phyloP scores from a whole-genome alignment of 2,329 filamentous ascomycete genomes.

The Fusarium clavum region DNA sequence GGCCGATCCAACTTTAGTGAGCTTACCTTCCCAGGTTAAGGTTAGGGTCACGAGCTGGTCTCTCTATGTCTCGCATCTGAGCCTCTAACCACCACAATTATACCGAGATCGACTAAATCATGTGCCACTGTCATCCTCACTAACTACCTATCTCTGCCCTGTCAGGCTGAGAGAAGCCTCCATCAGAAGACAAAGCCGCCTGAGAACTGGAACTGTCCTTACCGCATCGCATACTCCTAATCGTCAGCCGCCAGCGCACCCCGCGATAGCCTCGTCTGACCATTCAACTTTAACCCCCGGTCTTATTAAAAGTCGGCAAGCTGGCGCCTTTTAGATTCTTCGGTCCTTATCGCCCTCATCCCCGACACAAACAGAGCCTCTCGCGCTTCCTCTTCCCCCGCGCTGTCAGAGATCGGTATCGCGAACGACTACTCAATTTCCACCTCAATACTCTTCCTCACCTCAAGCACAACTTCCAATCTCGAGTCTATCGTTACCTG shows the following conservation, averaged over 20 bases:
- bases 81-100: constrained; percentile 16
- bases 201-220: constrained; percentile 36
- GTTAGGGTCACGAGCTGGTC: constrained; percentile 39
- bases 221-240: constrained; percentile 6
- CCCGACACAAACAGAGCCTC: constrained; percentile 61
- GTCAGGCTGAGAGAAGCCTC: constrained; percentile 36
- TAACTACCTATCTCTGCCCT: constrained; percentile 31
- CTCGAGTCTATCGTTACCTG: constrained; percentile 80
- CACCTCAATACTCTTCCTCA: constrained; percentile 79
- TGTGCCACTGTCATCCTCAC: constrained; percentile 40
- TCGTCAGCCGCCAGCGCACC: constrained; percentile 27
- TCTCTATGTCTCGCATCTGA: constrained; percentile 27
- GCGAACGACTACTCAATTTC: constrained; percentile 74
- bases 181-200: constrained; percentile 50
- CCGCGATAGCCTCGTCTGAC: constrained; percentile 28
- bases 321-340: constrained; percentile 61
- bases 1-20: constrained; percentile 28
- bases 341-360: constrained; percentile 51
- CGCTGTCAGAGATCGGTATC: constrained; percentile 69
- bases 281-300: constrained; percentile 5
- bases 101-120: constrained; percentile 39
- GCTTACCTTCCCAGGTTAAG: constrained; percentile 1
- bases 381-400: constrained; percentile 77
- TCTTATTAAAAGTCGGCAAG: constrained; percentile 44
- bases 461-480: constrained; percentile 78